phyloP scores from a whole-genome alignment of 805 yeast species.

The Candida chauliodis region DNA sequence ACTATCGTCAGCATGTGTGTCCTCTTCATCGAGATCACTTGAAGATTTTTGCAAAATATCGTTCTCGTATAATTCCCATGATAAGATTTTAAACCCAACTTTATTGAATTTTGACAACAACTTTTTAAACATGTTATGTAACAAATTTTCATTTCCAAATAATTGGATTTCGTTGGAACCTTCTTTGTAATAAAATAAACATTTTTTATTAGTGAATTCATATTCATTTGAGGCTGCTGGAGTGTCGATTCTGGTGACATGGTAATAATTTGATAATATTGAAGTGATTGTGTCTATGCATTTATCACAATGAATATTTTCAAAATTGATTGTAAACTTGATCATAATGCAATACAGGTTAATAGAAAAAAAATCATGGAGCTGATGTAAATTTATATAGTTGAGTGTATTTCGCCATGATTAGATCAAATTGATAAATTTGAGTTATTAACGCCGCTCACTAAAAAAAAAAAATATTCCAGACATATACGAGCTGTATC shows the following conservation, averaged over 20 bases:
- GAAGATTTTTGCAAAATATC: conserved; percentile 16
- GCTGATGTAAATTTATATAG: neutral
- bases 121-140: conserved; percentile 15
- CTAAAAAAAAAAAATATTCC: neutral
- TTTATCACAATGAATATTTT: conserved; percentile 54
- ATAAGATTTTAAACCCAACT: conserved; percentile 35
- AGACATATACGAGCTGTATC: no score
- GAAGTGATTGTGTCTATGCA: conserved; percentile 41
- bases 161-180: conserved; percentile 25
- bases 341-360: conserved; percentile 4
- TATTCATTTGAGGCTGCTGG: conserved; percentile 3
- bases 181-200: conserved; percentile 12
- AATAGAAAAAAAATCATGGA: no score
- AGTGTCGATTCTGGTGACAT: conserved; percentile 8
- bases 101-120: conserved; percentile 23
- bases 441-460: conserved; percentile 1
- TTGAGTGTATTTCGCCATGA: neutral
- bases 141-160: conserved; percentile 13
- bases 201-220: conserved; percentile 2
- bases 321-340: conserved; percentile 22
- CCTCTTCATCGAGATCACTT: conserved; percentile 19
- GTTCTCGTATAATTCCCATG: conserved; percentile 29
- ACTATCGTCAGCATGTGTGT: conserved; percentile 18
- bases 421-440: conserved; percentile 2
- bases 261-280: conserved; percentile 20